Conservation (phyloP, 2,329 filamentous ascomycete genomes). For the Fragosphaeria purpurea region DNA sequence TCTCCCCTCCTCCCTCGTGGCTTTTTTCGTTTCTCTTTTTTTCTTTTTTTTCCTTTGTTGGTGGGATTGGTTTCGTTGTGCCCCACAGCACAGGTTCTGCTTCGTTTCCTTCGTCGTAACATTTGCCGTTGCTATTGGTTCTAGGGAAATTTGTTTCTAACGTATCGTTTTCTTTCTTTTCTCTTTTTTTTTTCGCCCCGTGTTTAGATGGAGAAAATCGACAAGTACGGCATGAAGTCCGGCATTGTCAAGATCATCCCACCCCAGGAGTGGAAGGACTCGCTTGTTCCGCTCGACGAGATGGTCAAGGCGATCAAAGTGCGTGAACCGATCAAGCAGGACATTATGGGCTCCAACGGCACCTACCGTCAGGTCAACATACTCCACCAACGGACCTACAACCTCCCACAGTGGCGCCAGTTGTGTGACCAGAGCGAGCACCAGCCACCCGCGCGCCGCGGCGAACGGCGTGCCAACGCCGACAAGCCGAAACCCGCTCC, state of each 20-base stretch:
- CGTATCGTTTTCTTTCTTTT: constrained; percentile 8
- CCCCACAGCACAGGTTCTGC: neutral
- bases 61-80: neutral
- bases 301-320: constrained; percentile 85
- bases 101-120: neutral
- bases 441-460: constrained; percentile 83
- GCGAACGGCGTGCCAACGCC: constrained; percentile 61
- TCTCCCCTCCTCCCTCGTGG: neutral
- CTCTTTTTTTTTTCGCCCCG: neutral
- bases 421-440: constrained; percentile 92
- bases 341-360: constrained; percentile 91
- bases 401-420: constrained; percentile 89
- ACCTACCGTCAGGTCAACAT: constrained; percentile 97
- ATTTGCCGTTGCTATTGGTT: neutral
- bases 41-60: neutral
- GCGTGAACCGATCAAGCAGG: constrained; percentile 95
- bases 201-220: constrained; percentile 63
- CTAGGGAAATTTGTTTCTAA: constrained; percentile 15
- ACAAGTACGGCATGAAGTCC: constrained; percentile 93
- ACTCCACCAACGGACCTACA: constrained; percentile 91
- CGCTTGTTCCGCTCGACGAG: constrained; percentile 69
- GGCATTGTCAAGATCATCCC: constrained; percentile 95
- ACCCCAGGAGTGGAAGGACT: constrained; percentile 83
- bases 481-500: constrained; percentile 37
- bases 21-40: neutral